These are phyloP conservation scores for Hyaloperonospora brassicae DNA, from an alignment of 352 stramenopile genomes.

Conservation along the genomic window DNA sequence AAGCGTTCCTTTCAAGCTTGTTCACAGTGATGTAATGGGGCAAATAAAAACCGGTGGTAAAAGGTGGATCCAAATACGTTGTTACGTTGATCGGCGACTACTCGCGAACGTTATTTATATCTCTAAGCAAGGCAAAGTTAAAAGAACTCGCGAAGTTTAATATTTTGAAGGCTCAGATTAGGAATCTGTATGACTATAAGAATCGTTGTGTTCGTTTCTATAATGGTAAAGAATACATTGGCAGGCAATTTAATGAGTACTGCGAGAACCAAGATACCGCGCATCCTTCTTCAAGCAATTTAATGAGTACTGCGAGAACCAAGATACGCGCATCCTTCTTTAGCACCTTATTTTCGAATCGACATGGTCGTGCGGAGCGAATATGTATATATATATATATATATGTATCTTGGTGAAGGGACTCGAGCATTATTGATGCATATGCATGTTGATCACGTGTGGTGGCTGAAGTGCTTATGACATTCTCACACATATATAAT, in stretches of 20 bases:
- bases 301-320: background rate
- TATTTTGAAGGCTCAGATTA: background rate
- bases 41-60: constrained; percentile 9
- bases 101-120: constrained; percentile 6
- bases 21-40: constrained; percentile 19
- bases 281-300: background rate
- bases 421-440: background rate
- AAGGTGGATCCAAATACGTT: constrained; percentile 5
- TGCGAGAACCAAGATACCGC: background rate
- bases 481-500: background rate
- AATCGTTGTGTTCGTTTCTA: background rate
- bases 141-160: constrained; percentile 7
- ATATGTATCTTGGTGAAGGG: no score
- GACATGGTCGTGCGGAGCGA: no score
- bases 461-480: background rate
- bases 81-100: constrained; percentile 24
- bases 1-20: constrained; percentile 1
- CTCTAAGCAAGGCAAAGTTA: constrained; percentile 5
- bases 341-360: no score
- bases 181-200: background rate
- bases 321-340: background rate
- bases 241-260: background rate
- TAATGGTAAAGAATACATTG: constrained; percentile 1
- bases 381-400: no score
- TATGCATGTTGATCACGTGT: background rate